Evolutionary conservation across 495 filamentous ascomycete species (phyloP).

Genomic region (Tuber aestivum): DNA sequence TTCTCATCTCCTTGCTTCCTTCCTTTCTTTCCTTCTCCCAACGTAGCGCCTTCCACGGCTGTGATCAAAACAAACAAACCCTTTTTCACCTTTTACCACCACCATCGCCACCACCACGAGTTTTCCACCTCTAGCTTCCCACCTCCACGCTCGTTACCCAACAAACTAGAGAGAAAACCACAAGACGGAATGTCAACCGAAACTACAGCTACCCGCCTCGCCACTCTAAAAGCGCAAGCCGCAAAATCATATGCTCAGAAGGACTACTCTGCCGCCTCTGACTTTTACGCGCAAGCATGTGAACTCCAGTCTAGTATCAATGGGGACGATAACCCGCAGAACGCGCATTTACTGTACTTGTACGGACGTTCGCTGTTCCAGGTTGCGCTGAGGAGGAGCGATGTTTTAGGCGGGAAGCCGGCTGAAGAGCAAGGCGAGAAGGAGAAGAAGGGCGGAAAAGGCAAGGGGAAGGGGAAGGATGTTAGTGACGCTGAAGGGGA

Average conservation of each 20-base stretch:
- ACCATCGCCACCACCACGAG: not conserved
- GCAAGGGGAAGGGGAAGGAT: slow-evolving; percentile 43
- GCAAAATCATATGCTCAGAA: slow-evolving; percentile 72
- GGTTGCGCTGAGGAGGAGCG: slow-evolving; percentile 86
- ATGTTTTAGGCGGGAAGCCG: slow-evolving; percentile 81
- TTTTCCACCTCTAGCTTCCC: not conserved
- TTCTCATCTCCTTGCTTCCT: slow-evolving; percentile 6
- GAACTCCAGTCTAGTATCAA: slow-evolving; percentile 86
- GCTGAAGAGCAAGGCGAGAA: slow-evolving; percentile 46
- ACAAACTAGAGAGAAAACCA: not conserved
- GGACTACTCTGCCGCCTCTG: slow-evolving; percentile 74
- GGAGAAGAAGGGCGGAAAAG: slow-evolving; percentile 45
- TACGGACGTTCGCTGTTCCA: slow-evolving; percentile 92
- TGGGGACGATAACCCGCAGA: slow-evolving; percentile 80
- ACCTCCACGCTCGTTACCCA: slow-evolving; percentile 3
- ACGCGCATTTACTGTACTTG: slow-evolving; percentile 85
- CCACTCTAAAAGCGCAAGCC: slow-evolving; percentile 52
- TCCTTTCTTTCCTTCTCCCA: not conserved
- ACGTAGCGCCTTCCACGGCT: not conserved
- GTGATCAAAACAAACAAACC: not conserved
- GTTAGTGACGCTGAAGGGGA: slow-evolving; percentile 13
- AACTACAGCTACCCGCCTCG: slow-evolving; percentile 19
- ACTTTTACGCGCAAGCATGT: slow-evolving; percentile 79
- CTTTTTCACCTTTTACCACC: slow-evolving; percentile 3
- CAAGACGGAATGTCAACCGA: slow-evolving; percentile 6